Base-by-base conservation (phyloP, 2,329 filamentous ascomycete species). In the Botrytis paeoniae region DNA sequence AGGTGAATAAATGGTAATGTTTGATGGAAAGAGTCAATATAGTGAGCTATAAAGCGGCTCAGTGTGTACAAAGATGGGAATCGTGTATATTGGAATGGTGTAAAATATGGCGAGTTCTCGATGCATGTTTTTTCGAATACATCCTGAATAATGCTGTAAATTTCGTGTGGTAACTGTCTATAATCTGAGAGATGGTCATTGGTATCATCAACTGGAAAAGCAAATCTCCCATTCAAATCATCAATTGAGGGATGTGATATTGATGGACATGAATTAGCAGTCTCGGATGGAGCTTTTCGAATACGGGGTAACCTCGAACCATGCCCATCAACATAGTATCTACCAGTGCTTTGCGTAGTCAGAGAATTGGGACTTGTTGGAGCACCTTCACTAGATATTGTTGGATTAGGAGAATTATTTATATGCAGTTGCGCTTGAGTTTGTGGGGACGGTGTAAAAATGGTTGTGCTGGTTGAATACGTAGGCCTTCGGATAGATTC, bases 1-100 rank as follows among this genome's bases (percentile, higher is more conserved):
- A 64, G n/a, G 39, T 64, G 61, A 45, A 45, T 45, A 32, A 64
- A 64, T 25, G 61, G 61, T 64, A 64, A 64, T 43, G 18, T 64
- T 29, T 45, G 75, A 60, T 84, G 81, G 45, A 84, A 84, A 61
- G 80, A 79, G 57, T 80, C 78, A 37, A 83, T 81, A 75, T 82
- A 85, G 35, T 78, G 77, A n/a, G 73, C 62, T 62, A 84, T 74
- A 60, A 82, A 83, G 32, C 70, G 60, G 43, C 71, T 73, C 14
- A 79, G 59, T 20, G 62, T 43, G 29, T 75, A 65, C 22, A 68
- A 35, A 25, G 76, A 73, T 57, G 77, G 77, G 62, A 78, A 77
- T n/a, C 69, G 63, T 22, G 57, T 63, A 16, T 57, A 45, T 54
- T 73, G 43, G 57, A 76, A 78, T 64, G 39, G 61, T 1, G 70